Percentiles rank a stretch among this genome's conserved stretches.
These are phyloP conservation scores for Phaeosphaeria sp. DNA, from an alignment of 2,329 filamentous ascomycete genomes.

Conservation along the genomic window DNA sequence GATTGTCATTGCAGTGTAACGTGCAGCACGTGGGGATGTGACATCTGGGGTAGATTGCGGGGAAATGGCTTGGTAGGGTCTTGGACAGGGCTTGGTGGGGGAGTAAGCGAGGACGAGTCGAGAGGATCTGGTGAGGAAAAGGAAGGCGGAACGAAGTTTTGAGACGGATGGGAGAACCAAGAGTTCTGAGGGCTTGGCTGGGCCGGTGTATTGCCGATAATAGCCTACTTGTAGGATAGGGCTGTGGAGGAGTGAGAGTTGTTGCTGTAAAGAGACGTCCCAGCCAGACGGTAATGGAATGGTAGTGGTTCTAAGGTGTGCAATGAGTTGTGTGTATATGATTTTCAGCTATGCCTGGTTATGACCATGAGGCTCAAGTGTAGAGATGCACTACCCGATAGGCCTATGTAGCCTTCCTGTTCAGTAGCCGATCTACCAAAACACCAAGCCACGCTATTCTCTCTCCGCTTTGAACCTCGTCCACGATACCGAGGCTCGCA, in stretches of 20 bases:
- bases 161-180: conserved; percentile 4
- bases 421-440: not conserved
- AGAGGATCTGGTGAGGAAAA: not conserved
- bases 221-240: conserved; percentile 8
- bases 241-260: not conserved
- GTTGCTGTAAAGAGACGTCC: too few species aligned
- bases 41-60: conserved; percentile 19
- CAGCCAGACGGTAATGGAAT: too few species aligned
- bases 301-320: too few species aligned
- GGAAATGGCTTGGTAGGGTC: conserved; percentile 21
- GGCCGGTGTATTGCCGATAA: conserved; percentile 5
- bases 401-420: too few species aligned
- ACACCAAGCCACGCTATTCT: too few species aligned
- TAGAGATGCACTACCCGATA: not conserved
- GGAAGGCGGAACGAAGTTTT: not conserved
- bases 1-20: conserved; percentile 4
- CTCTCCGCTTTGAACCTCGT: too few species aligned
- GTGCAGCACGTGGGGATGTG: conserved; percentile 6
- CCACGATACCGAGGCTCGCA: too few species aligned
- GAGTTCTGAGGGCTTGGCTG: conserved; percentile 2
- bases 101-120: not conserved
- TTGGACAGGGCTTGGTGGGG: conserved; percentile 16
- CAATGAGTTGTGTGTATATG: too few species aligned
- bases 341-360: not conserved
- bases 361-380: not conserved